Base-by-base conservation (phyloP, 2,329 filamentous ascomycete genomes). In the Colletotrichum kahawae region DNA sequence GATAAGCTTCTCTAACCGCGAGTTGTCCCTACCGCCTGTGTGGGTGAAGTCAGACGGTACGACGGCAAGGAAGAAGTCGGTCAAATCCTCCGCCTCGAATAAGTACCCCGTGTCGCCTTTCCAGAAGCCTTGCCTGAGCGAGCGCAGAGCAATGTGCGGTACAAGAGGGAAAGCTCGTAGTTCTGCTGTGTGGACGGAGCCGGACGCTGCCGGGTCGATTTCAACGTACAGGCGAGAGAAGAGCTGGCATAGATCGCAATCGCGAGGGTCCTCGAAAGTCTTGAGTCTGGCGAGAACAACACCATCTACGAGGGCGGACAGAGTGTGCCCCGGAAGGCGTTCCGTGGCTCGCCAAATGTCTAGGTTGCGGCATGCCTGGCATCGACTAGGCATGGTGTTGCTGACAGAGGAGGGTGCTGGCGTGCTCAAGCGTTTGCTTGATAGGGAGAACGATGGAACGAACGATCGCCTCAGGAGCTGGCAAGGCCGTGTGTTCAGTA, bases 401-500 rank as follows among this genome's bases (percentile, higher is more conserved):
- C 27, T 69, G 67, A 69, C 36, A 12, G 67, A 69, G n/a, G 36
- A 33, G 33, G 34, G 24, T 12, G 38, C 34, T 31, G 67, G 34
- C 34, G 34, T 34, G 38, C 56, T 62, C 16, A 62, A 16, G 18
- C 67, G 67, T 31, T 51, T 69, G 67, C 56, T 51, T 62, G 67
- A 62, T 29, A 62, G 24, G 27, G 67, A 62, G 31, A 67, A 48
- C 33, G 65, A 67, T 12, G 56, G 67, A 69, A 60, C 36, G 24
- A 69, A 62, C 29, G 67, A 69, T 51, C 67, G 67, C 67, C 56
- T 69, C 33, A 69, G 38, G 24, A 60, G 67, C 67, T 69, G 67
- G 14, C 18, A 56, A 18, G 34, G 29, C 43, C 43, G 36, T 10
- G 60, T 69, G 67, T 67, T 67, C 51, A 67, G 65, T 54, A 67